phyloP scores from a whole-genome alignment of 2,329 filamentous ascomycete species.

The Anisogramma anomala region DNA sequence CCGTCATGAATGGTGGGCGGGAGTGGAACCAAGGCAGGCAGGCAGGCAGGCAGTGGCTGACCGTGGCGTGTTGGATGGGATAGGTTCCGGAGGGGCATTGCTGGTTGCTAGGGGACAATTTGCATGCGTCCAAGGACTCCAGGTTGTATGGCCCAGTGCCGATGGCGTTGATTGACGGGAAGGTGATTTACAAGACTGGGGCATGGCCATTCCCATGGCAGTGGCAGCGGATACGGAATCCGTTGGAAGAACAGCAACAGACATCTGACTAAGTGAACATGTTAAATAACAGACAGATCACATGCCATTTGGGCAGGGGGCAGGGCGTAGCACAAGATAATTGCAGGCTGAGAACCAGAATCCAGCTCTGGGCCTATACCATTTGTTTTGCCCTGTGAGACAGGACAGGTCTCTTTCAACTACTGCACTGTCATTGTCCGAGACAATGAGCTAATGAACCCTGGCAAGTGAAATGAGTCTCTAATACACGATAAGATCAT shows the following conservation, averaged over 20 bases:
- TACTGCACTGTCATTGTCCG: neutral
- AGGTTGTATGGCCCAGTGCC: constrained; percentile 78
- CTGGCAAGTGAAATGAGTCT: constrained; percentile 2
- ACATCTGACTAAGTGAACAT: neutral
- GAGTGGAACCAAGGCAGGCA: constrained; percentile 54
- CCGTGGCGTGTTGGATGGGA: too few species aligned
- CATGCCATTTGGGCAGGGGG: too few species aligned
- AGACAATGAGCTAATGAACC: constrained; percentile 1
- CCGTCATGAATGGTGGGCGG: too few species aligned
- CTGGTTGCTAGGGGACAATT: constrained; percentile 82
- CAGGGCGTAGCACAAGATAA: too few species aligned
- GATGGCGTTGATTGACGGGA: constrained; percentile 71
- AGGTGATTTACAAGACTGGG: constrained; percentile 50
- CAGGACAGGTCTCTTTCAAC: too few species aligned
- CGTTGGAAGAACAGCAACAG: constrained; percentile 13
- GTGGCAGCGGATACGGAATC: constrained; percentile 37
- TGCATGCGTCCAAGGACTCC: constrained; percentile 74
- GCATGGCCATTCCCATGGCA: constrained; percentile 36
- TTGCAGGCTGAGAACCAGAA: too few species aligned
- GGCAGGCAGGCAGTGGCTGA: constrained; percentile 4
- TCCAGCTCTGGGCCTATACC: too few species aligned
- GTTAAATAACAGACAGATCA: neutral
- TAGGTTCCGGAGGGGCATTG: constrained; percentile 81
- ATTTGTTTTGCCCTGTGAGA: too few species aligned
- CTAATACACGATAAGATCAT: too few species aligned